Evolutionary conservation across 352 stramenopile genomes (phyloP).

Genomic region (Pythium dissotocum): DNA sequence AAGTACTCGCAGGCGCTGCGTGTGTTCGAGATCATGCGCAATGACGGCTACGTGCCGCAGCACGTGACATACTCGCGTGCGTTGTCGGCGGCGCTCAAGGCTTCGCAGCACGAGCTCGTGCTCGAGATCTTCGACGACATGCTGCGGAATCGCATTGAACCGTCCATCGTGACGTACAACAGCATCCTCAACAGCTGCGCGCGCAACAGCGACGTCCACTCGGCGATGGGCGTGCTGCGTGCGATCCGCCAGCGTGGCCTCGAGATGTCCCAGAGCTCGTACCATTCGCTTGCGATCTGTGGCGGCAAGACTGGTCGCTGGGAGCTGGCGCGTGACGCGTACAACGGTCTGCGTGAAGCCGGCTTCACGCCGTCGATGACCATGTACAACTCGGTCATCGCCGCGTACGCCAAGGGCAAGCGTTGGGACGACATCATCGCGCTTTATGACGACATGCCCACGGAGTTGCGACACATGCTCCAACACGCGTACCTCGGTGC

Average conservation of each 20-base stretch:
- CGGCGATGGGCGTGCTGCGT: slow-evolving; percentile 62
- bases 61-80: slow-evolving; percentile 82
- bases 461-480: slow-evolving; percentile 37
- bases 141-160: slow-evolving; percentile 68
- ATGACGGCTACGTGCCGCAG: slow-evolving; percentile 80
- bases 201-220: slow-evolving; percentile 67
- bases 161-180: slow-evolving; percentile 83
- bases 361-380: slow-evolving; percentile 63
- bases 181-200: slow-evolving; percentile 86
- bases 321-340: slow-evolving; percentile 65
- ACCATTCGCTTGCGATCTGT: slow-evolving; percentile 80
- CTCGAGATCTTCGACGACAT: slow-evolving; percentile 90
- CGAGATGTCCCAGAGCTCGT: slow-evolving; percentile 75
- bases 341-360: slow-evolving; percentile 45
- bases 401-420: slow-evolving; percentile 74
- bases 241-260: slow-evolving; percentile 60
- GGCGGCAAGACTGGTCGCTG: slow-evolving; percentile 74
- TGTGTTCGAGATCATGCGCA: slow-evolving; percentile 87
- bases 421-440: slow-evolving; percentile 65
- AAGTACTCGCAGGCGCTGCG: slow-evolving; percentile 70
- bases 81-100: slow-evolving; percentile 81
- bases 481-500: slow-evolving; percentile 60
- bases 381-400: slow-evolving; percentile 84
- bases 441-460: slow-evolving; percentile 63
- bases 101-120: slow-evolving; percentile 76